A percentile compares a stretch with the other conserved stretches of the same genome.
Evolutionary conservation across 345 rosid genomes (phyloP).

Genomic region (Barbarea vulgaris): DNA sequence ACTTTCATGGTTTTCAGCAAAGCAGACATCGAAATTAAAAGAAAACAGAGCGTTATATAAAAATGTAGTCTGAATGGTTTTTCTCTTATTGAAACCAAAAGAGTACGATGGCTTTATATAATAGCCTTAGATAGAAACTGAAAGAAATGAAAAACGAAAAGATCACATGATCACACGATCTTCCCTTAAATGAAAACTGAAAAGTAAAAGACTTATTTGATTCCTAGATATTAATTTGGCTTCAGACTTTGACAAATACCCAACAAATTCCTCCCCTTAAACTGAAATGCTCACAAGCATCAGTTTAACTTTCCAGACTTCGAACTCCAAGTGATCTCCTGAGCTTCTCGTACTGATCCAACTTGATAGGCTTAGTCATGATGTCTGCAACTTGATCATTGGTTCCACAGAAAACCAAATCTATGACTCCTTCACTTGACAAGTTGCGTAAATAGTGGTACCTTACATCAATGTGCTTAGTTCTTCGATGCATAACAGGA

Average conservation of each 20-base stretch:
- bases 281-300: neutral
- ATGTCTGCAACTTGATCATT: neutral
- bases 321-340: neutral
- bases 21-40: no score
- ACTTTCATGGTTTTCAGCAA: no score
- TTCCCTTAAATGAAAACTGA: no score
- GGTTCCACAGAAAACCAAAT: neutral
- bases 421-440: neutral
- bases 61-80: no score
- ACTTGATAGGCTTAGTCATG: neutral
- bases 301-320: neutral
- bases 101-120: no score
- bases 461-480: neutral
- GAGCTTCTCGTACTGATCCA: neutral
- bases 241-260: neutral
- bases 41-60: no score
- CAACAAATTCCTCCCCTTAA: conserved; percentile 9
- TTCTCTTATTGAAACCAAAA: no score
- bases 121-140: no score
- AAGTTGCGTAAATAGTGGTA: neutral
- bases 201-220: no score
- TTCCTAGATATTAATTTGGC: no score
- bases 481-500: neutral
- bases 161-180: no score
- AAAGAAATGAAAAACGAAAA: no score